Conservation (phyloP, 2,329 filamentous ascomycete genomes). For the Colletotrichum sp. region DNA sequence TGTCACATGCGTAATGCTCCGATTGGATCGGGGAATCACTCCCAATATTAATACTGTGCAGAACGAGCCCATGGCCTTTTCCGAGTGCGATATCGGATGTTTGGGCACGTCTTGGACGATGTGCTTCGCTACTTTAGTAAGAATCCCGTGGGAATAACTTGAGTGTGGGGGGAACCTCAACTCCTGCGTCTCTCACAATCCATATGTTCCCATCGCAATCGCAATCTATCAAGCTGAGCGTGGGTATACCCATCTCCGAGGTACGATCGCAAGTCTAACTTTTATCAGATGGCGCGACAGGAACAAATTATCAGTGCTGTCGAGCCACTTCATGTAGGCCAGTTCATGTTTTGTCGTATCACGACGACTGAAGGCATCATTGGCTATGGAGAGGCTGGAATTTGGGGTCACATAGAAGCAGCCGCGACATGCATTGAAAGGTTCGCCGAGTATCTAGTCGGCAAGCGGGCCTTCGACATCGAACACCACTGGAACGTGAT, state of each 20-base stretch:
- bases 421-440: background rate
- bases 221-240: background rate
- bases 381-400: background rate
- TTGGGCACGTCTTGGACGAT: background rate
- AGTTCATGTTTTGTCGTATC: background rate
- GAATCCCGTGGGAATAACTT: fast-evolving
- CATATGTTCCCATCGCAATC: background rate
- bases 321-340: background rate
- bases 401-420: background rate
- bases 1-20: background rate
- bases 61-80: background rate
- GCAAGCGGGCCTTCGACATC: background rate
- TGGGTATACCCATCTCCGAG: background rate
- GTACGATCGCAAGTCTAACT: background rate
- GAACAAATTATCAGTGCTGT: background rate
- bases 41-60: background rate
- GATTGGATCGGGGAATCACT: background rate
- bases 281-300: background rate
- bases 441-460: background rate
- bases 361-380: background rate
- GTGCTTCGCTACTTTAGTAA: background rate
- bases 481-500: conserved; percentile 23
- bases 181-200: background rate
- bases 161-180: background rate
- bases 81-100: background rate